These are phyloP conservation scores for Melaleuca alternifolia DNA, from an alignment of 345 rosid species.

Conservation along the genomic window DNA sequence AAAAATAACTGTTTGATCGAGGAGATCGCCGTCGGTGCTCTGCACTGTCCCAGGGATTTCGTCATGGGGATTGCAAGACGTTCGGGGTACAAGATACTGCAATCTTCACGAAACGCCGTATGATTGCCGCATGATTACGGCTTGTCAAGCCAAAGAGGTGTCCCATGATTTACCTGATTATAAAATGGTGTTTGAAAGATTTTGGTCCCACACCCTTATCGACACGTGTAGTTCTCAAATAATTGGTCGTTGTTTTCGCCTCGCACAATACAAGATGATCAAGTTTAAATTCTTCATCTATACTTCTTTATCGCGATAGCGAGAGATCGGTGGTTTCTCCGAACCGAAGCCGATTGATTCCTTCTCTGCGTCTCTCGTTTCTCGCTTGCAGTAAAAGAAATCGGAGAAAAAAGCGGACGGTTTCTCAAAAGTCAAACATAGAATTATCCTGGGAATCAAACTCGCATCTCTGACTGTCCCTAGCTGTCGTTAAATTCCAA, in stretches of 20 bases:
- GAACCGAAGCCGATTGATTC: background rate
- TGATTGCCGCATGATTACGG: accelerated
- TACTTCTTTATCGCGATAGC: background rate
- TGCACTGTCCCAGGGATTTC: too few relatives aligned
- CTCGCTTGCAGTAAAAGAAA: background rate
- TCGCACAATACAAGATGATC: background rate
- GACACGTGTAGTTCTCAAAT: background rate
- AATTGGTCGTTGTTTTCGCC: background rate
- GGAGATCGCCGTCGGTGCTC: background rate
- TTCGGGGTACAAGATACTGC: background rate
- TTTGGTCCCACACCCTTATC: background rate
- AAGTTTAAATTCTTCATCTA: background rate
- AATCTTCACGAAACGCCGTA: background rate
- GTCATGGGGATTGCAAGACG: too few relatives aligned
- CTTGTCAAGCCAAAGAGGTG: background rate
- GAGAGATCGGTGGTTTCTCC: background rate
- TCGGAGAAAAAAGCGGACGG: background rate
- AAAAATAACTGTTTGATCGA: background rate
- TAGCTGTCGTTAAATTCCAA: background rate
- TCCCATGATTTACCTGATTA: background rate
- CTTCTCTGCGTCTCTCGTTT: background rate
- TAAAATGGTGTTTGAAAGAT: background rate
- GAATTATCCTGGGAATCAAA: background rate
- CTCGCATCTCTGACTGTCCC: background rate
- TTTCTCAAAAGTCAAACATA: background rate